Evolutionary conservation across 2,329 filamentous ascomycete genomes (phyloP).

Genomic region (Rhynchosporium agropyri): DNA sequence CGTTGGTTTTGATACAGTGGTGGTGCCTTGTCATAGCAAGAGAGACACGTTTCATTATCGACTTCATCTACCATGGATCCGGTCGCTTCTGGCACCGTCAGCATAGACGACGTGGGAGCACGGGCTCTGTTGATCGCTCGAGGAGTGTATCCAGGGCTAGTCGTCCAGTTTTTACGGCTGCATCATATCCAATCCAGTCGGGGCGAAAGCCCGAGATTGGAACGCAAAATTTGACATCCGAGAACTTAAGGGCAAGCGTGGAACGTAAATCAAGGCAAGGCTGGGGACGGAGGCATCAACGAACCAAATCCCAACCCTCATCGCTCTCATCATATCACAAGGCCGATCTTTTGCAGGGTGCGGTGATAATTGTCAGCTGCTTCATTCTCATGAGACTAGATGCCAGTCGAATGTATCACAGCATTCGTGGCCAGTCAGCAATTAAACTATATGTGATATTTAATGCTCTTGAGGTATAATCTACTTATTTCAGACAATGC

Average conservation of each 20-base stretch:
- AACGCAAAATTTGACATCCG: slow-evolving; percentile 22
- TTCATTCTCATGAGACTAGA: slow-evolving; percentile 86
- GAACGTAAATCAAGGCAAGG: slow-evolving; percentile 38
- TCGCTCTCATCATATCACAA: slow-evolving; percentile 87
- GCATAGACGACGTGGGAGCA: slow-evolving; percentile 52
- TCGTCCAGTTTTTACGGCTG: slow-evolving; percentile 32
- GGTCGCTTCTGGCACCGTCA: slow-evolving; percentile 72
- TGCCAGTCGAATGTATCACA: slow-evolving; percentile 97
- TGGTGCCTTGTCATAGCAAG: slow-evolving; percentile 73
- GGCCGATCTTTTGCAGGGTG: slow-evolving; percentile 88
- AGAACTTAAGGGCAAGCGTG: slow-evolving; percentile 32
- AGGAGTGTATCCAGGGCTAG: slow-evolving; percentile 38
- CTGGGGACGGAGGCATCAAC: slow-evolving; percentile 58
- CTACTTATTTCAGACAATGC: not conserved
- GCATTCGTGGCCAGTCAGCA: slow-evolving; percentile 91
- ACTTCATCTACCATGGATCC: slow-evolving; percentile 78
- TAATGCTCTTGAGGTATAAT: slow-evolving; percentile 81
- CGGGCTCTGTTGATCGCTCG: slow-evolving; percentile 34
- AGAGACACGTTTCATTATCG: slow-evolving; percentile 71
- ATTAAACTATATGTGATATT: slow-evolving; percentile 99
- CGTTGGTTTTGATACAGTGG: slow-evolving; percentile 76
- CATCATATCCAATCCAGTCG: slow-evolving; percentile 35
- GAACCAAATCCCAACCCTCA: slow-evolving; percentile 84
- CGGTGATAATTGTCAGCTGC: slow-evolving; percentile 85
- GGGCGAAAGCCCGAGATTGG: slow-evolving; percentile 28